Conservation (phyloP, 1,284 basidiomycete genomes). For the Ustilago sp. region DNA sequence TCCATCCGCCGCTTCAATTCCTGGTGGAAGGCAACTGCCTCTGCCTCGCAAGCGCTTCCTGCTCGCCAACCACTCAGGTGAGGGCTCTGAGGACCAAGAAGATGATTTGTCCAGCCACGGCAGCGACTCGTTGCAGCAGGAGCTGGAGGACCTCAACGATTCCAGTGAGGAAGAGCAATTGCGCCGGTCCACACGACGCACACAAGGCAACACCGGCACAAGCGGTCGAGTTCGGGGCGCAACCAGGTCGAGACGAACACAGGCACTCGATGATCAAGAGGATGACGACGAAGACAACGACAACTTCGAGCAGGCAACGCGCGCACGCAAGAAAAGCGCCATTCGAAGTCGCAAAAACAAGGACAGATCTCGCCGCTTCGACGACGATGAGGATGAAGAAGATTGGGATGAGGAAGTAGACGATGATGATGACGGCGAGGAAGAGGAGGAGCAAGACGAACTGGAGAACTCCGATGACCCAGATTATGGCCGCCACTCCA, state of each 20-base stretch:
- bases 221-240: background rate
- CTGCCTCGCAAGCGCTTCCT: constrained; percentile 12
- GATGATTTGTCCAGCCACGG: background rate
- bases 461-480: constrained; percentile 18
- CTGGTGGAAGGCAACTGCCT: background rate
- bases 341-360: background rate
- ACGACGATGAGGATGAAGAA: constrained; percentile 15
- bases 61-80: constrained; percentile 9
- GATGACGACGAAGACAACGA: constrained; percentile 28
- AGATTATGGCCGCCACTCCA: constrained; percentile 11
- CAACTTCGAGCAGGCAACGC: background rate
- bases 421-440: constrained; percentile 6
- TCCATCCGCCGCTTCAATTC: background rate
- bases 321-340: background rate
- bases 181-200: constrained; percentile 18
- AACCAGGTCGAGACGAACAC: background rate
- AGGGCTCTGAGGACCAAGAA: constrained; percentile 21
- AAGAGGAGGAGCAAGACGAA: constrained; percentile 32
- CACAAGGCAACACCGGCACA: constrained; percentile 4
- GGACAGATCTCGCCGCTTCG: constrained; percentile 3
- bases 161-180: constrained; percentile 15
- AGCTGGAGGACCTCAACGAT: constrained; percentile 26
- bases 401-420: constrained; percentile 9
- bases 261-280: constrained; percentile 7
- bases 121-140: constrained; percentile 15